These are phyloP conservation scores for Colletotrichum australisinense DNA, from an alignment of 2,329 filamentous ascomycete species.

Conservation along the genomic window DNA sequence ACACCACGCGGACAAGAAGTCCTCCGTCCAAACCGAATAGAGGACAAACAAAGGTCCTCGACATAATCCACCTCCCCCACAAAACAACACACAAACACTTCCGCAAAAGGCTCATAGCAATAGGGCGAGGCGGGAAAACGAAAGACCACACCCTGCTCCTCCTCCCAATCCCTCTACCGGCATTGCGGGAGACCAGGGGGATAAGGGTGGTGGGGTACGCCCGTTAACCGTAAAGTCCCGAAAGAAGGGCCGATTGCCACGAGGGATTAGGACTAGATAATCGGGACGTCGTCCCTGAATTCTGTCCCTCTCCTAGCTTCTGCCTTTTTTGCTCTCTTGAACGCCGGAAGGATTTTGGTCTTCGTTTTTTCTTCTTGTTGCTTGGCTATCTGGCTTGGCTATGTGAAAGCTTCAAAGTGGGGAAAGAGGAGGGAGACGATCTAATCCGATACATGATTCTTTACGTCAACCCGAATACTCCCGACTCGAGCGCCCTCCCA, in stretches of 20 bases:
- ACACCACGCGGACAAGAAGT: background rate
- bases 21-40: background rate
- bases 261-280: constrained; percentile 32
- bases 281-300: constrained; percentile 26
- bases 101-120: background rate
- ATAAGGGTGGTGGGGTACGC: background rate
- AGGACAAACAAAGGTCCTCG: background rate
- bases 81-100: background rate
- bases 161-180: constrained; percentile 13
- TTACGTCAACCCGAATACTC: background rate
- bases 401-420: too few relatives aligned
- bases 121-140: background rate
- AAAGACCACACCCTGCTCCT: background rate
- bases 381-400: background rate
- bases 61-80: background rate
- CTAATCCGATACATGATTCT: background rate
- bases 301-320: too few relatives aligned
- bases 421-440: too few relatives aligned
- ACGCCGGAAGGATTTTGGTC: background rate
- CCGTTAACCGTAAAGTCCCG: constrained; percentile 29
- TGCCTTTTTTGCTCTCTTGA: background rate
- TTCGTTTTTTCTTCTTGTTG: background rate
- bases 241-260: constrained; percentile 34
- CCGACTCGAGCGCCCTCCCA: background rate
- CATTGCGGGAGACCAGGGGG: constrained; percentile 14